phyloP scores from a whole-genome alignment of 1,139 yeast genomes.

The Blastobotrys arbuscula region DNA sequence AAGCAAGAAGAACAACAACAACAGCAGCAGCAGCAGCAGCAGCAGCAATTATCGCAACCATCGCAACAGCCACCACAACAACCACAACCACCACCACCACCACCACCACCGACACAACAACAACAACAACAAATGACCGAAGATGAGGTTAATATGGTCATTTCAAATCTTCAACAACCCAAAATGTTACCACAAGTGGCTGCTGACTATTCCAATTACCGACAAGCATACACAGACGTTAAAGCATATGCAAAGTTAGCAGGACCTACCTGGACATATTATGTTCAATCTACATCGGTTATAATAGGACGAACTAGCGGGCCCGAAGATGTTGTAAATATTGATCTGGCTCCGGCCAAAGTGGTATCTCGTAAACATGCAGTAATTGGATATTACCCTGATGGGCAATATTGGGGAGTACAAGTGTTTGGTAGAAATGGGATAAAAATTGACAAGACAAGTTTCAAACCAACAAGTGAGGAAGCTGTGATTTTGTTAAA shows the following conservation, averaged over 20 bases:
- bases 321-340: slow-evolving; percentile 49
- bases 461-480: slow-evolving; percentile 41
- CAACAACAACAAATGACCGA: slow-evolving; percentile 10
- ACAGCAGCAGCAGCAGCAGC: neutral
- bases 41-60: too few species aligned
- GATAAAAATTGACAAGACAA: slow-evolving; percentile 63
- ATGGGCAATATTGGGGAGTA: slow-evolving; percentile 78
- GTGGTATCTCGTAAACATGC: slow-evolving; percentile 93
- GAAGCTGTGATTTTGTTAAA: slow-evolving; percentile 48
- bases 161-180: slow-evolving; percentile 41
- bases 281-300: slow-evolving; percentile 74
- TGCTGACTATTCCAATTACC: slow-evolving; percentile 54
- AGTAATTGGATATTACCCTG: slow-evolving; percentile 67
- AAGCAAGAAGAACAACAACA: neutral
- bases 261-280: slow-evolving; percentile 91
- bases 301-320: slow-evolving; percentile 77
- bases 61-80: too few species aligned
- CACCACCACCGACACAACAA: slow-evolving; percentile 1
- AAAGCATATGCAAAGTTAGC: slow-evolving; percentile 96
- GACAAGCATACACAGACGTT: slow-evolving; percentile 64
- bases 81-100: too few species aligned
- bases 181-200: slow-evolving; percentile 42
- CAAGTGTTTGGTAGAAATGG: slow-evolving; percentile 86
- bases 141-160: slow-evolving; percentile 41
- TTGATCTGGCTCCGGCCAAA: slow-evolving; percentile 94